These are phyloP conservation scores for Coemansia javaensis DNA, from an alignment of 192 early-diverging fungal species.

Conservation along the genomic window DNA sequence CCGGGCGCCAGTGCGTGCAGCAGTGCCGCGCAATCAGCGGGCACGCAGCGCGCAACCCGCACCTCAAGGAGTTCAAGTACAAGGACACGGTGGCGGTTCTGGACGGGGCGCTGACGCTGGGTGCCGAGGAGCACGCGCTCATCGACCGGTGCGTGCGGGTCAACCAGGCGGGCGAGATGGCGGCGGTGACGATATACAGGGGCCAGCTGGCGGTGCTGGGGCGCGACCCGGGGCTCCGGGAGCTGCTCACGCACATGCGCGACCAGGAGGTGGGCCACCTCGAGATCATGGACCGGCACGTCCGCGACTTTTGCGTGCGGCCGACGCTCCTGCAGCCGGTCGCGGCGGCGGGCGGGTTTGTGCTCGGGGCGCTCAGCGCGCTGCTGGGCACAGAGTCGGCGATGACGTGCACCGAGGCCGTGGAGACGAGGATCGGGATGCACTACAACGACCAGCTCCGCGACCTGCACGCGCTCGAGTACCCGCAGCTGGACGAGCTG, in stretches of 20 bases:
- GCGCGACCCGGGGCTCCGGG: slow-evolving; percentile 59
- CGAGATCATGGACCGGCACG: slow-evolving; percentile 68
- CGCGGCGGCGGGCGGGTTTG: slow-evolving; percentile 82
- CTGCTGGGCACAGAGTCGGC: slow-evolving; percentile 89
- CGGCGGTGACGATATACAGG: slow-evolving; percentile 92
- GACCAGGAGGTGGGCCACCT: slow-evolving; percentile 90
- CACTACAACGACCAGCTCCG: slow-evolving; percentile 96
- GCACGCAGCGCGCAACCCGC: slow-evolving; percentile 36
- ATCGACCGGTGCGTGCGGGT: slow-evolving; percentile 84
- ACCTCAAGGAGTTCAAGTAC: slow-evolving; percentile 34
- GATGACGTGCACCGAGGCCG: slow-evolving; percentile 99
- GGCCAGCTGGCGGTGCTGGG: slow-evolving; percentile 85
- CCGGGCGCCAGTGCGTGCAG: too few species aligned
- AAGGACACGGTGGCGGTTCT: slow-evolving; percentile 24
- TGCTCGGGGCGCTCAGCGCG: slow-evolving; percentile 80
- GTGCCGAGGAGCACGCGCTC: slow-evolving; percentile 52
- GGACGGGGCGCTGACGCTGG: slow-evolving; percentile 32
- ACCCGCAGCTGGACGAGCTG: slow-evolving; percentile 57
- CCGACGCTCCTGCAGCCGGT: slow-evolving; percentile 81
- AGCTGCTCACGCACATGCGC: slow-evolving; percentile 88
- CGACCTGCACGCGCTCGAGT: slow-evolving; percentile 69
- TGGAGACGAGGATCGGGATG: slow-evolving; percentile 91
- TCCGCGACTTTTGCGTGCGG: slow-evolving; percentile 72
- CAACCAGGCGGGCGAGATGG: slow-evolving; percentile 95
- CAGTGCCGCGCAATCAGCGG: slow-evolving; percentile 27